A percentile compares a stretch with the other conserved stretches of the same genome.
Conservation (phyloP, 495 filamentous ascomycete species). For the Niebla homalea region DNA sequence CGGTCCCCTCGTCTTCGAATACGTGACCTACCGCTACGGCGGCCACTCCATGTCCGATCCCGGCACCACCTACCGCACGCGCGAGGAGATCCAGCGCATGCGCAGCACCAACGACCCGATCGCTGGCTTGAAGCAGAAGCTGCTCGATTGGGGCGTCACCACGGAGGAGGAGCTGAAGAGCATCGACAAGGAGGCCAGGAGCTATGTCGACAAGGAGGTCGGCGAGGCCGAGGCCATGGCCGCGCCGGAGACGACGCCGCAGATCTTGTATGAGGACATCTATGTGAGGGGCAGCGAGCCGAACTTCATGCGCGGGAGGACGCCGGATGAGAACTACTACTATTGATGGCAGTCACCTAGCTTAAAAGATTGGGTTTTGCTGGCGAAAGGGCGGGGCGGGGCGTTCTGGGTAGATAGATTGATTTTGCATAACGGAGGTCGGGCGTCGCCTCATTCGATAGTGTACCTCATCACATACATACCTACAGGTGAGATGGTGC, state of each 20-base stretch:
- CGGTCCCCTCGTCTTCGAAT: conserved; percentile 91
- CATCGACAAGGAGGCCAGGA: conserved; percentile 84
- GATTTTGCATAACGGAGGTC: no score
- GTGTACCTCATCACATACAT: no score
- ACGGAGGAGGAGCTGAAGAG: conserved; percentile 93
- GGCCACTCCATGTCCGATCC: conserved; percentile 99
- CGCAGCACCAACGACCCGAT: conserved; percentile 96
- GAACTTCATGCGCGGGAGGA: conserved; percentile 76
- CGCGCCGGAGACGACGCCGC: conserved; percentile 55
- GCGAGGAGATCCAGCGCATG: conserved; percentile 99
- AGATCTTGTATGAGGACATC: conserved; percentile 92
- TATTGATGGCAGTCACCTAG: conserved; percentile 27
- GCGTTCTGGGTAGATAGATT: no score
- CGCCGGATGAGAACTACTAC: conserved; percentile 88
- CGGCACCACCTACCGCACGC: conserved; percentile 96
- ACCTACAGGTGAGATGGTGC: no score
- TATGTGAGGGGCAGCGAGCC: conserved; percentile 90
- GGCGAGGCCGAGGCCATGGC: conserved; percentile 77
- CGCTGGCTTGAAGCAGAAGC: conserved; percentile 92
- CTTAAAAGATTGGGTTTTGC: neutral
- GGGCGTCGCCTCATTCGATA: no score
- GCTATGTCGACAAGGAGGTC: conserved; percentile 78
- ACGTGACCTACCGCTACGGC: conserved; percentile 98
- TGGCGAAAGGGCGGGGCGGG: neutral
- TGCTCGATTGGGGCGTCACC: conserved; percentile 86